phyloP scores from a whole-genome alignment of 192 early-diverging fungal genomes.

The Gaertneriomyces sp. region DNA sequence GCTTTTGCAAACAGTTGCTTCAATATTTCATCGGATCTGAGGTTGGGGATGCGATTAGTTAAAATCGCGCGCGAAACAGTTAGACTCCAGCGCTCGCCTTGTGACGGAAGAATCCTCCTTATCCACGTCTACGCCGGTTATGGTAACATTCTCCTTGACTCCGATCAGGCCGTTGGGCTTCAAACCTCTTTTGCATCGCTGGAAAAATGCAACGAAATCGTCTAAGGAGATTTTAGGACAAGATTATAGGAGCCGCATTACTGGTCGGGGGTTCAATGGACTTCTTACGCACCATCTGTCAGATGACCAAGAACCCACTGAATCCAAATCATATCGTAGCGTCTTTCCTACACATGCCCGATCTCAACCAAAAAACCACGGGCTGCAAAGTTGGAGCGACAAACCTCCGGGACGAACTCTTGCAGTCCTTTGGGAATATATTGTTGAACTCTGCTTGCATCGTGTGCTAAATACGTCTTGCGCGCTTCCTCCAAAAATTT shows the following conservation, averaged over 20 bases:
- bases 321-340: slow-evolving; percentile 96
- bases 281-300: slow-evolving; percentile 66
- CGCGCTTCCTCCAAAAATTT: slow-evolving; percentile 75
- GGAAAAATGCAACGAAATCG: slow-evolving; percentile 80
- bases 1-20: slow-evolving; percentile 35
- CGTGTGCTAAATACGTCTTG: slow-evolving; percentile 53
- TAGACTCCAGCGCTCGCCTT: slow-evolving; percentile 10
- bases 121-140: slow-evolving; percentile 66
- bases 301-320: slow-evolving; percentile 97
- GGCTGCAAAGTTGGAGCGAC: no score
- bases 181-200: slow-evolving; percentile 68
- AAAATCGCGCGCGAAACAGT: not conserved
- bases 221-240: slow-evolving; percentile 38
- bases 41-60: not conserved
- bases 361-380: not conserved
- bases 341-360: slow-evolving; percentile 25
- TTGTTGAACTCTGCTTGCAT: slow-evolving; percentile 57
- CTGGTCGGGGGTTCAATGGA: not conserved
- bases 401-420: slow-evolving; percentile 62
- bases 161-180: slow-evolving; percentile 70
- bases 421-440: slow-evolving; percentile 78
- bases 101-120: slow-evolving; percentile 60
- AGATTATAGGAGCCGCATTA: not conserved
- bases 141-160: slow-evolving; percentile 87
- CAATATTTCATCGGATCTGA: slow-evolving; percentile 25